Conservation (phyloP, 2,329 filamentous ascomycete genomes). For the Monosporascus sp. region DNA sequence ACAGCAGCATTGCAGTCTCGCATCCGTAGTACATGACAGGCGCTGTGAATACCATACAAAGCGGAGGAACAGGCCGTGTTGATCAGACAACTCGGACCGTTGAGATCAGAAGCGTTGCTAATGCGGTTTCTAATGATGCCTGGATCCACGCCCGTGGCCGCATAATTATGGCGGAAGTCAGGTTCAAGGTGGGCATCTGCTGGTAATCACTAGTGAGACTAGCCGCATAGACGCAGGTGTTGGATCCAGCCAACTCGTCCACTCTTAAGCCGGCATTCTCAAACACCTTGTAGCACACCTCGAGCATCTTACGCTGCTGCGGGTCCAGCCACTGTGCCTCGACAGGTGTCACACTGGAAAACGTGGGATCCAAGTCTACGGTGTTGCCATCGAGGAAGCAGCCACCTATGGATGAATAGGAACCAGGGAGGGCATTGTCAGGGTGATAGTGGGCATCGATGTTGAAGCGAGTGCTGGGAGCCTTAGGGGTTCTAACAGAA, state of each 20-base stretch:
- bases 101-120: conserved; percentile 31
- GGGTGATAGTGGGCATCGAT: conserved; percentile 20
- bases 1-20: conserved; percentile 29
- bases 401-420: conserved; percentile 15
- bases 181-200: conserved; percentile 20
- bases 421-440: conserved; percentile 16
- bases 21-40: conserved; percentile 18
- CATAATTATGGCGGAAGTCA: conserved; percentile 19
- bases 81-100: conserved; percentile 24
- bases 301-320: conserved; percentile 34
- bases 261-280: conserved; percentile 29
- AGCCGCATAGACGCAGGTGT: conserved; percentile 21
- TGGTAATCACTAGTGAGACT: conserved; percentile 20
- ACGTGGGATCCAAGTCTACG: conserved; percentile 21
- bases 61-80: conserved; percentile 33
- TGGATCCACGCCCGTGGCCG: conserved; percentile 27
- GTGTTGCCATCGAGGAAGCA: conserved; percentile 18
- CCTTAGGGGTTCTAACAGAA: conserved; percentile 14
- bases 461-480: conserved; percentile 15
- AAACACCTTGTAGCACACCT: conserved; percentile 36
- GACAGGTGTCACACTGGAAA: conserved; percentile 33
- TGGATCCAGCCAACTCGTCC: conserved; percentile 19
- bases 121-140: conserved; percentile 11
- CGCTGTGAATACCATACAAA: conserved; percentile 27
- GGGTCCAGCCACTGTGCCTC: conserved; percentile 37